These are phyloP conservation scores for Fusarium sp. DNA, from an alignment of 2,329 filamentous ascomycete species.

Conservation along the genomic window DNA sequence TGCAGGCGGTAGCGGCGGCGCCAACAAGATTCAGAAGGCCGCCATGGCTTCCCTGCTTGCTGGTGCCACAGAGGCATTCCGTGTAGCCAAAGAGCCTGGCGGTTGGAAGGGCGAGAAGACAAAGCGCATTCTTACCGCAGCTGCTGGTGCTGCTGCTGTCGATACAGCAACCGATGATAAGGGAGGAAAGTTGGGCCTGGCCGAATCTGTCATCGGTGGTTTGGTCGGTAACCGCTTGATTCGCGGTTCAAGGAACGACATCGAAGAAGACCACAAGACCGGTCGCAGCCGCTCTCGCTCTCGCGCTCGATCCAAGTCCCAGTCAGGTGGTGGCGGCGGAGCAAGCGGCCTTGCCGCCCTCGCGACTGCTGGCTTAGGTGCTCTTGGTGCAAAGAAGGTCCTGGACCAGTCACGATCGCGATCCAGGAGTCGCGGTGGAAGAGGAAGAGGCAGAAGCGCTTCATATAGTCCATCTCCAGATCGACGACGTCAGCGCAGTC, in stretches of 20 bases:
- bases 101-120: constrained; percentile 93
- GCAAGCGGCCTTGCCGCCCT: constrained; percentile 69
- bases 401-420: constrained; percentile 70
- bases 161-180: constrained; percentile 80
- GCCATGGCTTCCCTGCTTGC: constrained; percentile 92
- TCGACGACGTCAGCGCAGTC: constrained; percentile 61
- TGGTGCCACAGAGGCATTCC: constrained; percentile 92
- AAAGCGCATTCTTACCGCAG: constrained; percentile 90
- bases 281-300: constrained; percentile 79
- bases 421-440: constrained; percentile 65
- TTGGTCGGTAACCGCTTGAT: constrained; percentile 87
- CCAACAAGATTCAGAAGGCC: constrained; percentile 81
- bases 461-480: constrained; percentile 60
- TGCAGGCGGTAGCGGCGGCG: constrained; percentile 56
- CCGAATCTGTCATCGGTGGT: constrained; percentile 90
- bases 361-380: constrained; percentile 72
- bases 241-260: constrained; percentile 80
- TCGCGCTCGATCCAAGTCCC: constrained; percentile 68
- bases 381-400: constrained; percentile 72
- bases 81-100: constrained; percentile 88
- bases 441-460: constrained; percentile 64
- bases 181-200: constrained; percentile 84
- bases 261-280: constrained; percentile 70
- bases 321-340: constrained; percentile 57
- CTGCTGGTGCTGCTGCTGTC: constrained; percentile 85